phyloP scores from a whole-genome alignment of 2,329 filamentous ascomycete species.

The Aspergillus brasiliensis region DNA sequence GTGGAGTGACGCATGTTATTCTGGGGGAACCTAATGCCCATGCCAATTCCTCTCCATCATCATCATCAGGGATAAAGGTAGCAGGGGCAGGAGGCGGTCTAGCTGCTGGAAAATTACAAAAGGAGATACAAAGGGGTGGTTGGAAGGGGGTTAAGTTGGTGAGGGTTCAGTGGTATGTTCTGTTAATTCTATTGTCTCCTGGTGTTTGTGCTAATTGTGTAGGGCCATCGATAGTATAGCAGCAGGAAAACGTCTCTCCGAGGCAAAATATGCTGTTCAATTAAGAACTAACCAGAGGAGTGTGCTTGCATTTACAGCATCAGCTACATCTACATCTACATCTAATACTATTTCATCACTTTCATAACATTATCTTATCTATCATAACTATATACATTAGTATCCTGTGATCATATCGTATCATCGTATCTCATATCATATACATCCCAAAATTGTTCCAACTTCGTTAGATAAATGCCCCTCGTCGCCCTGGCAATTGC shows the following conservation, averaged over 20 bases:
- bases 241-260: slow-evolving; percentile 71
- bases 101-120: slow-evolving; percentile 76
- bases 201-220: slow-evolving; percentile 16
- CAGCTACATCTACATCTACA: not conserved
- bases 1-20: slow-evolving; percentile 84
- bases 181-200: too few relatives aligned
- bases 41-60: too few relatives aligned
- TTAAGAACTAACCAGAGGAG: slow-evolving; percentile 66
- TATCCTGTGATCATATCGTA: slow-evolving; percentile 11
- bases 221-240: slow-evolving; percentile 85
- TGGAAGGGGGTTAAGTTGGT: slow-evolving; percentile 78
- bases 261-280: slow-evolving; percentile 70
- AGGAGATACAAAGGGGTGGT: slow-evolving; percentile 69
- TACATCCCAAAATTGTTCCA: not conserved
- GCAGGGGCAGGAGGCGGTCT: slow-evolving; percentile 74
- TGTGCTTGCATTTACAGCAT: slow-evolving; percentile 43
- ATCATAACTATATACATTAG: slow-evolving; percentile 15
- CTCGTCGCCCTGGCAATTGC: not conserved
- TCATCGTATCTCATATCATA: slow-evolving; percentile 17
- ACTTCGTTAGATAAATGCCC: slow-evolving; percentile 14
- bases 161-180: slow-evolving; percentile 72
- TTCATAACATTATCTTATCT: slow-evolving; percentile 3
- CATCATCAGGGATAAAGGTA: slow-evolving; percentile 28
- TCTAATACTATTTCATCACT: not conserved
- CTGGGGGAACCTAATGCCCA: slow-evolving; percentile 60